Percentiles rank a stretch among this genome's conserved stretches.
These are phyloP conservation scores for Linnemannia hyalina DNA, from an alignment of 192 early-diverging fungal genomes.

Conservation along the genomic window DNA sequence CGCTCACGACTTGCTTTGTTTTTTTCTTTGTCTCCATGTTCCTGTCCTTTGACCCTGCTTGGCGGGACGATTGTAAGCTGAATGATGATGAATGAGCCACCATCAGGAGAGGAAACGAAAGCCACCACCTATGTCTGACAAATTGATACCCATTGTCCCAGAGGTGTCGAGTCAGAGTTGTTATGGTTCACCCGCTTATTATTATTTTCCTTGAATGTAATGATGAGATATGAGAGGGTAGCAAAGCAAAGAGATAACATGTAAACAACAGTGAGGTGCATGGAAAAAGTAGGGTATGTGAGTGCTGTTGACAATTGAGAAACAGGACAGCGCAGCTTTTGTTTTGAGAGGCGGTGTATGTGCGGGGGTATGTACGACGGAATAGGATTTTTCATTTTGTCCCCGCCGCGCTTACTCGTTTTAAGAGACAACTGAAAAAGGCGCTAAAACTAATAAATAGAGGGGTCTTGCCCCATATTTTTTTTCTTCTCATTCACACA, in stretches of 20 bases:
- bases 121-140: neutral
- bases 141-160: neutral
- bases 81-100: neutral
- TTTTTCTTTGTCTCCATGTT: neutral
- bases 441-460: constrained; percentile 11
- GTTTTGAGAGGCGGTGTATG: too few species aligned
- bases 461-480: neutral
- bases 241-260: neutral
- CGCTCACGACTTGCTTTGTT: too few species aligned
- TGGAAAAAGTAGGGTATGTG: neutral
- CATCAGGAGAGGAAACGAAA: neutral
- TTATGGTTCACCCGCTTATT: neutral
- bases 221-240: neutral
- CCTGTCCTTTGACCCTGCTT: neutral
- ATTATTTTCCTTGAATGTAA: too few species aligned
- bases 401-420: neutral
- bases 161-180: neutral
- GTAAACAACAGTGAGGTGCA: neutral
- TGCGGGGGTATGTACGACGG: neutral
- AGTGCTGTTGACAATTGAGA: neutral
- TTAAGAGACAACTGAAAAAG: neutral
- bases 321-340: neutral
- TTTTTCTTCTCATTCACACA: neutral
- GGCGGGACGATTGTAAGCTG: neutral
- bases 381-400: neutral